Conservation (phyloP, 2,329 filamentous ascomycete species). For the Exophiala mesophila region DNA sequence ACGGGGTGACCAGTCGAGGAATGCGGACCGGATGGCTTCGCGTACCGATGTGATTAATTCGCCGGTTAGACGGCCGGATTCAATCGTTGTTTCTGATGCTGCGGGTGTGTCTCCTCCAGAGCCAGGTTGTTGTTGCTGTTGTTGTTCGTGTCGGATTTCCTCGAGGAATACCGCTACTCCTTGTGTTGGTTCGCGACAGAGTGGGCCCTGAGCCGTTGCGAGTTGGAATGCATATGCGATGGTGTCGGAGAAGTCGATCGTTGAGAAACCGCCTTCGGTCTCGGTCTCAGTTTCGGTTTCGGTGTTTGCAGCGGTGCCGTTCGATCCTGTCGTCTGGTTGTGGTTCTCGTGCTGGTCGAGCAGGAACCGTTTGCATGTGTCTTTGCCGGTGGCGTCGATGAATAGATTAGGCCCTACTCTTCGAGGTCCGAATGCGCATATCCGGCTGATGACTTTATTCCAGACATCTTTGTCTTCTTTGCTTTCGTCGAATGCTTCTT, state of each 20-base stretch:
- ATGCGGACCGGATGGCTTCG: conserved; percentile 74
- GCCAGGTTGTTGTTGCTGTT: conserved; percentile 40
- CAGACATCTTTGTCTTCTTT: conserved; percentile 73
- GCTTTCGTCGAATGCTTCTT: conserved; percentile 61
- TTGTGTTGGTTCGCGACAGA: conserved; percentile 90
- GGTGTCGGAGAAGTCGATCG: conserved; percentile 77
- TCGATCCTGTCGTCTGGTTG: conserved; percentile 5
- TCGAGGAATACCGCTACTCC: conserved; percentile 89
- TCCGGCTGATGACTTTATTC: conserved; percentile 70
- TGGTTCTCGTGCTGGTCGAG: conserved; percentile 31
- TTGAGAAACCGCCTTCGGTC: conserved; percentile 28
- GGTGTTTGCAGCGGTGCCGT: conserved; percentile 4
- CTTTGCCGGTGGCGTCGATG: conserved; percentile 71
- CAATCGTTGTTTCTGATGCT: conserved; percentile 51
- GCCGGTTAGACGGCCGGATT: conserved; percentile 77
- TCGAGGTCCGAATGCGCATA: conserved; percentile 84
- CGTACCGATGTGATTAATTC: conserved; percentile 89
- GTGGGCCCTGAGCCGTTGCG: conserved; percentile 77
- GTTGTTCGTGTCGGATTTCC: conserved; percentile 59
- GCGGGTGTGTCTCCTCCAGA: background rate
- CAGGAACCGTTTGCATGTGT: conserved; percentile 64
- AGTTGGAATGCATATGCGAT: conserved; percentile 93
- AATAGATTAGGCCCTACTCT: conserved; percentile 83
- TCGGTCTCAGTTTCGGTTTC: background rate
- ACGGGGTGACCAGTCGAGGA: conserved; percentile 94